Evolutionary conservation across 768 basidiomycete genomes (phyloP).

Genomic region (Boletus pseudo-olivaceus): DNA sequence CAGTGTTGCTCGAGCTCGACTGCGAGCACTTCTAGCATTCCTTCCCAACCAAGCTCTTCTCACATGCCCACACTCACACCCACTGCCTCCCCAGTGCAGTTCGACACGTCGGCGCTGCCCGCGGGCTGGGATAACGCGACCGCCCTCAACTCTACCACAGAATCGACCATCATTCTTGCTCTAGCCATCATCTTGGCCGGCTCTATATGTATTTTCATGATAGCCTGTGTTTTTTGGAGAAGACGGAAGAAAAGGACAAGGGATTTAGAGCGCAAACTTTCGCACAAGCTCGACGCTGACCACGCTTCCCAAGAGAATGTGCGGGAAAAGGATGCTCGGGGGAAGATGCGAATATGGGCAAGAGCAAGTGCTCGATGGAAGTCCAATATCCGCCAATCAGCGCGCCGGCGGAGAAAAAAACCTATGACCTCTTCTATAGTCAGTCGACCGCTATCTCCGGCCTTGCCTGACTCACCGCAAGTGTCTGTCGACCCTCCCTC

Average conservation of each 20-base stretch:
- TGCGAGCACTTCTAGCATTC: slow-evolving; percentile 1
- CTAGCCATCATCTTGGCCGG: slow-evolving; percentile 63
- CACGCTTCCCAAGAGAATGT: slow-evolving; percentile 29
- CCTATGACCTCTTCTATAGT: background rate
- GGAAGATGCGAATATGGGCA: slow-evolving; percentile 60
- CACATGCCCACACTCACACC: slow-evolving; percentile 14
- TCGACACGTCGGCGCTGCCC: slow-evolving; percentile 39
- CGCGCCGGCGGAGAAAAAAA: slow-evolving; percentile 49
- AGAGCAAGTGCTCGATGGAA: slow-evolving; percentile 68
- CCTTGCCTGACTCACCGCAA: slow-evolving; percentile 10
- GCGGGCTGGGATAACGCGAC: slow-evolving; percentile 45
- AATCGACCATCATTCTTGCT: slow-evolving; percentile 48
- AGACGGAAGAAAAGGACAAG: slow-evolving; percentile 33
- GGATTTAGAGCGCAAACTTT: slow-evolving; percentile 54
- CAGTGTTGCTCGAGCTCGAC: slow-evolving; percentile 19
- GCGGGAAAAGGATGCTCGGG: slow-evolving; percentile 44
- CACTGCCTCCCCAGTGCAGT: slow-evolving; percentile 11
- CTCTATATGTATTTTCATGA: slow-evolving; percentile 57
- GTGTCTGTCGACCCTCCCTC: background rate
- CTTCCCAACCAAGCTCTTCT: slow-evolving; percentile 1
- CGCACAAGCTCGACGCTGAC: slow-evolving; percentile 22
- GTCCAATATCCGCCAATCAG: slow-evolving; percentile 56
- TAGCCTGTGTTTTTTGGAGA: slow-evolving; percentile 60
- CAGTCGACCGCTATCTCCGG: slow-evolving; percentile 21
- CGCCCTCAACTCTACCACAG: slow-evolving; percentile 20